Evolutionary conservation across 371 early-diverging fungal species (phyloP), one percentile per base, ranked within the genome.

Genomic region (Mucor circinelloides): DNA sequence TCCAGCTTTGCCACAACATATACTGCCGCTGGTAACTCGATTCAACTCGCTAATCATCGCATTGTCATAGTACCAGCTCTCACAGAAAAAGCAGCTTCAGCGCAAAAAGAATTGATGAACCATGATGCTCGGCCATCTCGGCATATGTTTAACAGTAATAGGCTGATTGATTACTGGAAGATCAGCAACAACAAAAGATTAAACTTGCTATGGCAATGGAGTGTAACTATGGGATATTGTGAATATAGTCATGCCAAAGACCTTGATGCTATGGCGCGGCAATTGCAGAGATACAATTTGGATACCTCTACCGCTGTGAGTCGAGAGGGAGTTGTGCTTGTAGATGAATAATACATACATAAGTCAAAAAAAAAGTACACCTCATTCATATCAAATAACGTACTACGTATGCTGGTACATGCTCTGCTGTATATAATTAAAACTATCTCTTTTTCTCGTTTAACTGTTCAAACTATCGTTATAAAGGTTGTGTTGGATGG

Each of bases 151-250:
- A 3, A 6, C 48, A 48, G 3, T 6, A 21, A 48, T 3, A 48
- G 3, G 9, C 6, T 23, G 23, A 9, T 6, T 2, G 52, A 59
- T 9, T 32, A 42, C 13, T 54, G 54, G 60, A 60, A 23, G 42
- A 50, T 50, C 6, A 58, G 27, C n/a, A 40, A 30, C 7, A 46
- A n/a, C 31, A 54, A 71, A 32, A 48, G 52, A 9, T 30, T 71
- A 1, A 38, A 15, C 0, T 31, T 71, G 27, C 12, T 71, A 44
- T 71, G 72, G 71, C 67, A 71, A 27, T 71, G 71, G 71, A 46
- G 67, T 40, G 48, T 63, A 3, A 42, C 72, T 1, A 60, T 64
- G 68, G 72, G 68, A 0, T 67, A 67, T 42, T 64, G 64, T 4
- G 64, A 64, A 60, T 67, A 67, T 23, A 31, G 15, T 12, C 67